phyloP scores from a whole-genome alignment of 2,329 filamentous ascomycete species.

The Pseudocercospora crystallina region DNA sequence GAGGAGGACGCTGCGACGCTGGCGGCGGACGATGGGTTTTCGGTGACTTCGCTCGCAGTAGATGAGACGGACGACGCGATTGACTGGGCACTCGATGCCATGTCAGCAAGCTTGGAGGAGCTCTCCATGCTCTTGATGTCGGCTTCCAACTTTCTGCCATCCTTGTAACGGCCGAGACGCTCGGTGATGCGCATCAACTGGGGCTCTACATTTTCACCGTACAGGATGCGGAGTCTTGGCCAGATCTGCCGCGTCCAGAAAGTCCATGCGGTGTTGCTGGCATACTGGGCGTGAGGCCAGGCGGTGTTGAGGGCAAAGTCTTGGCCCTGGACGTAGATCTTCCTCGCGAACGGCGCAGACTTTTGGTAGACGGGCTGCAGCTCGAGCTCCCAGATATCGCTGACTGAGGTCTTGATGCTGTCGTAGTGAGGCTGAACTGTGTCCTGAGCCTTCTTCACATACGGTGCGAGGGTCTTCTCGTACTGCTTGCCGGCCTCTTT shows the following conservation, averaged over 20 bases:
- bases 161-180: slow-evolving; percentile 74
- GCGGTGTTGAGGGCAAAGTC: slow-evolving; percentile 67
- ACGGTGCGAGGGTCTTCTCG: slow-evolving; percentile 67
- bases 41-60: slow-evolving; percentile 28
- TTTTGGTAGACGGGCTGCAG: slow-evolving; percentile 73
- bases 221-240: slow-evolving; percentile 77
- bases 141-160: slow-evolving; percentile 62
- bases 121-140: slow-evolving; percentile 56
- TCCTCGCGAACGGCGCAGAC: slow-evolving; percentile 70
- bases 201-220: slow-evolving; percentile 90
- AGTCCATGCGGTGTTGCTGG: slow-evolving; percentile 65
- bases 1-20: slow-evolving; percentile 23
- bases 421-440: slow-evolving; percentile 71
- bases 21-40: slow-evolving; percentile 26
- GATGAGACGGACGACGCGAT: slow-evolving; percentile 30
- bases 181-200: slow-evolving; percentile 91
- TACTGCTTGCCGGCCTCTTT: slow-evolving; percentile 65
- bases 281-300: slow-evolving; percentile 70
- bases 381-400: slow-evolving; percentile 69
- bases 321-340: slow-evolving; percentile 66
- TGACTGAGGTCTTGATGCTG: slow-evolving; percentile 60
- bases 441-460: slow-evolving; percentile 63
- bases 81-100: slow-evolving; percentile 27
- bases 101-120: slow-evolving; percentile 28
- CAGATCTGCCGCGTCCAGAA: slow-evolving; percentile 77